A percentile compares a stretch with the other conserved stretches of the same genome.
These are phyloP conservation scores for Penicillium riverlandense DNA, from an alignment of 495 filamentous ascomycete genomes.

Conservation along the genomic window DNA sequence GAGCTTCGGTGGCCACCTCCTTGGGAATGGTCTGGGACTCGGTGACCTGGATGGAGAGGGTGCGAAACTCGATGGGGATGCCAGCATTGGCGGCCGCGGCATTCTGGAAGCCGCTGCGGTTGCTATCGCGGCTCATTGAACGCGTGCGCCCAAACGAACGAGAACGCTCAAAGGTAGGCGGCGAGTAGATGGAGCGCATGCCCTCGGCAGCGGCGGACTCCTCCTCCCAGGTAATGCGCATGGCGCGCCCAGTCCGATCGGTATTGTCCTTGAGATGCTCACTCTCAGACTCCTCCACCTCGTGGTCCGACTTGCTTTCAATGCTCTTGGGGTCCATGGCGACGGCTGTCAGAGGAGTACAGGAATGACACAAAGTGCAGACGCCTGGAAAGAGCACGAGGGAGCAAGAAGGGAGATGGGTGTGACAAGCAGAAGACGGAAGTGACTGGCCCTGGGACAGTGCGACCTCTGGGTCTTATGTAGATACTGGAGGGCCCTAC, in stretches of 20 bases:
- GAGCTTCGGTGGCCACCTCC: constrained; percentile 1
- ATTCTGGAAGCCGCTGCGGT: constrained; percentile 5
- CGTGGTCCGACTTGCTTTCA: constrained; percentile 7
- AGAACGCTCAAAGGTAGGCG: not conserved
- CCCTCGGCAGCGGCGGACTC: constrained; percentile 10
- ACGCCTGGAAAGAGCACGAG: constrained; percentile 5
- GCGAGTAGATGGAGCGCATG: constrained; percentile 15
- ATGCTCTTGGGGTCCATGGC: constrained; percentile 4
- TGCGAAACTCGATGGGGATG: constrained; percentile 39
- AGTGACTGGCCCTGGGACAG: not conserved
- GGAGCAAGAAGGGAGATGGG: not conserved
- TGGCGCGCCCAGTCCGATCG: constrained; percentile 7
- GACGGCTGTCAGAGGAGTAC: constrained; percentile 1
- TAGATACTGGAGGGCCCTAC: not conserved
- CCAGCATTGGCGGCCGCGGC: constrained; percentile 9
- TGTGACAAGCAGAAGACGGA: not conserved
- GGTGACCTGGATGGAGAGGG: constrained; percentile 38
- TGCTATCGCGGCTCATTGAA: constrained; percentile 18
- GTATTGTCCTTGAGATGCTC: constrained; percentile 5
- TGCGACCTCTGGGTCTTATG: not conserved
- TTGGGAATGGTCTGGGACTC: constrained; percentile 30
- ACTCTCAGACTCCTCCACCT: constrained; percentile 14
- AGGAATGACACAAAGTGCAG: constrained; percentile 1
- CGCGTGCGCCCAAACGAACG: constrained; percentile 7
- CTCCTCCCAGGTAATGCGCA: constrained; percentile 15